These are phyloP conservation scores for Pichia sp. DNA, from an alignment of 1,139 yeast species.

Conservation along the genomic window DNA sequence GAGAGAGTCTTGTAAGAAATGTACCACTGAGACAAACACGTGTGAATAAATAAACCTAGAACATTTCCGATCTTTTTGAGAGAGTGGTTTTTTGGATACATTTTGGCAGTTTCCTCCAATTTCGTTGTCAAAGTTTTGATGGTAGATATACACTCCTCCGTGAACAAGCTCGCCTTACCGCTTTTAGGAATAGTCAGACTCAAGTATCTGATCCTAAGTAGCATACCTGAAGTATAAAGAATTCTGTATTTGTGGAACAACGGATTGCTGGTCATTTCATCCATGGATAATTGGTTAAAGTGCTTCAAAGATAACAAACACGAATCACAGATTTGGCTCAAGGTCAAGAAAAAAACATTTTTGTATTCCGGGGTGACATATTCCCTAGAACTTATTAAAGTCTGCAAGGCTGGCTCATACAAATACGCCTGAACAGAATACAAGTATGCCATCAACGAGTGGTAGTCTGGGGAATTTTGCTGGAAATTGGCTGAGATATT, in stretches of 20 bases:
- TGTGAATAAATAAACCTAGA: constrained; percentile 54
- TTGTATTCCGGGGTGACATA: constrained; percentile 23
- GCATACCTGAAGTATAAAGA: constrained; percentile 64
- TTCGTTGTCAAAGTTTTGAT: constrained; percentile 44
- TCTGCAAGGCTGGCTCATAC: constrained; percentile 49
- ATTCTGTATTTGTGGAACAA: constrained; percentile 60
- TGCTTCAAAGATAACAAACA: constrained; percentile 52
- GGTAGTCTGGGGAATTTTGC: constrained; percentile 35
- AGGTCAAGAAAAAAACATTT: constrained; percentile 37
- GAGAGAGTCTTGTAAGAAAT: constrained; percentile 20
- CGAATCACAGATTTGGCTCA: constrained; percentile 51
- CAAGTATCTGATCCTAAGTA: constrained; percentile 55
- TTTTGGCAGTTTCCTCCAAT: constrained; percentile 37
- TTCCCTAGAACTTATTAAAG: constrained; percentile 19
- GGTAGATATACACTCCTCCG: constrained; percentile 43
- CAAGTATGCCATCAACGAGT: constrained; percentile 47
- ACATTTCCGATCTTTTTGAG: constrained; percentile 53
- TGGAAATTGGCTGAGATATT: constrained; percentile 31
- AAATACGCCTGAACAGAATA: constrained; percentile 71
- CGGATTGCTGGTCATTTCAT: constrained; percentile 54
- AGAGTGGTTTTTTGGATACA: constrained; percentile 47
- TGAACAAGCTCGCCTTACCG: constrained; percentile 43
- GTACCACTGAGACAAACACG: constrained; percentile 50
- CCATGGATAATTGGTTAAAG: constrained; percentile 42
- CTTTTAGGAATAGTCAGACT: constrained; percentile 53